Percentiles rank a stretch among this genome's conserved stretches.
phyloP scores from a whole-genome alignment of 768 basidiomycete genomes.

The Termitomyces sp. region DNA sequence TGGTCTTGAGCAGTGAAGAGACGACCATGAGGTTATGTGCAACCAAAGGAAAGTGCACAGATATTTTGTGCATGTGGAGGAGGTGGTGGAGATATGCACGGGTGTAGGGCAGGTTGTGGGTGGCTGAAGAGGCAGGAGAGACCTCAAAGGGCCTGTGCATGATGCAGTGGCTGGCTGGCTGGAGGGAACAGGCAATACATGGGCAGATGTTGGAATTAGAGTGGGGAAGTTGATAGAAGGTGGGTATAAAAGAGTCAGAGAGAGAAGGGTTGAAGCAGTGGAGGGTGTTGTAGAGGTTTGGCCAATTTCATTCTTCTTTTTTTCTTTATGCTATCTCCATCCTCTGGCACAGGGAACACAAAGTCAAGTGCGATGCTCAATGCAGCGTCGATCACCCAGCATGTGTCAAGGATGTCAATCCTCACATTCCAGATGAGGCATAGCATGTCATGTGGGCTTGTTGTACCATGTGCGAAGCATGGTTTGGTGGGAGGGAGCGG shows the following conservation, averaged over 20 bases:
- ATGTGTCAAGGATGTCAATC: constrained; percentile 71
- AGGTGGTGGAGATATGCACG: constrained; percentile 4
- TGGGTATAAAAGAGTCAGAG: constrained; percentile 34
- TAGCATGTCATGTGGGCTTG: constrained; percentile 76
- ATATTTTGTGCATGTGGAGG: constrained; percentile 83
- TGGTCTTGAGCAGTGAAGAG: constrained; percentile 56
- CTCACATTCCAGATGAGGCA: constrained; percentile 60
- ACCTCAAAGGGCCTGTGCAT: constrained; percentile 48
- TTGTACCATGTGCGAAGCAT: constrained; percentile 53
- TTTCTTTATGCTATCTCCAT: too few species aligned
- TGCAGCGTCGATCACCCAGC: constrained; percentile 68
- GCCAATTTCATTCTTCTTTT: constrained; percentile 29
- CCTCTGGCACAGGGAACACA: constrained; percentile 55
- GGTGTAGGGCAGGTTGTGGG: not conserved
- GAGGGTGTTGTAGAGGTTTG: constrained; percentile 64
- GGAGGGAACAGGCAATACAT: constrained; percentile 57
- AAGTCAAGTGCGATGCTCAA: constrained; percentile 81
- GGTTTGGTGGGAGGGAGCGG: constrained; percentile 52
- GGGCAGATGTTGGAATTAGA: constrained; percentile 29
- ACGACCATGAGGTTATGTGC: constrained; percentile 75
- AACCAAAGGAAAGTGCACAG: constrained; percentile 68
- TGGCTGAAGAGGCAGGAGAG: accelerated
- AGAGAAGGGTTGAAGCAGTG: constrained; percentile 65
- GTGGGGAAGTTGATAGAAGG: constrained; percentile 1
- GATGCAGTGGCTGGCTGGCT: constrained; percentile 27